Percentiles rank a stretch among this genome's conserved stretches.
Evolutionary conservation across 164 flowering plant genomes (phyloP).

Genomic region (Akebia trifoliata): DNA sequence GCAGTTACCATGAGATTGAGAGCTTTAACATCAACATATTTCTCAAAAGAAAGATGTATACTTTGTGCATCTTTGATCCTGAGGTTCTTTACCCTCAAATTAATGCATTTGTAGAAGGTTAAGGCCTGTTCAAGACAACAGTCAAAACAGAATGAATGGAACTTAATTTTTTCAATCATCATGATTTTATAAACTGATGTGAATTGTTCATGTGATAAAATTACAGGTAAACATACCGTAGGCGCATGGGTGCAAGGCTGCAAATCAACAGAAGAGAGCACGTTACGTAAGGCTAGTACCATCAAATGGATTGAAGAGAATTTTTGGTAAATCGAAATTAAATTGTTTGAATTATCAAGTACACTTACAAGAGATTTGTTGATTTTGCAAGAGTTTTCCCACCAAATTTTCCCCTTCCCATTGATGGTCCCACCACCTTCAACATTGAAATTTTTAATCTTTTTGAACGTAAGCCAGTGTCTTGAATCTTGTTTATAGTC

Average conservation of each 20-base stretch:
- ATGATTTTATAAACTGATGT: not conserved
- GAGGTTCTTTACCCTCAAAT: constrained; percentile 40
- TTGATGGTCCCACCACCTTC: constrained; percentile 55
- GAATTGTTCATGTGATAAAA: not conserved
- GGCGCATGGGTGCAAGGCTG: constrained; percentile 88
- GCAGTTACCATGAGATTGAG: constrained; percentile 34
- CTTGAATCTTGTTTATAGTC: constrained; percentile 40
- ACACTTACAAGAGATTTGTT: constrained; percentile 25
- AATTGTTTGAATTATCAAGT: not conserved
- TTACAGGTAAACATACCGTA: constrained; percentile 45
- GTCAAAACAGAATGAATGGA: too few relatives aligned
- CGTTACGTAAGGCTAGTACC: too few relatives aligned
- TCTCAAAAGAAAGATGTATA: constrained; percentile 58
- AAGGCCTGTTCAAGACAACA: constrained; percentile 44
- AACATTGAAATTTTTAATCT: constrained; percentile 28
- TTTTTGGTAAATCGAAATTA: too few relatives aligned
- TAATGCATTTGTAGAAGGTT: constrained; percentile 52
- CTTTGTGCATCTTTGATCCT: constrained; percentile 55
- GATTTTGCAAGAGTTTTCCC: constrained; percentile 43
- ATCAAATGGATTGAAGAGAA: too few relatives aligned
- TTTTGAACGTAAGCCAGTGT: constrained; percentile 47
- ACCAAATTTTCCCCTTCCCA: constrained; percentile 61
- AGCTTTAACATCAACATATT: constrained; percentile 43
- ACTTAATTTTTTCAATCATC: not conserved
- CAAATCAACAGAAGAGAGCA: constrained; percentile 19